A percentile compares a stretch with the other conserved stretches of the same genome.
Evolutionary conservation across 2,329 filamentous ascomycete species (phyloP).

Genomic region (Fusarium keratoplasticum): DNA sequence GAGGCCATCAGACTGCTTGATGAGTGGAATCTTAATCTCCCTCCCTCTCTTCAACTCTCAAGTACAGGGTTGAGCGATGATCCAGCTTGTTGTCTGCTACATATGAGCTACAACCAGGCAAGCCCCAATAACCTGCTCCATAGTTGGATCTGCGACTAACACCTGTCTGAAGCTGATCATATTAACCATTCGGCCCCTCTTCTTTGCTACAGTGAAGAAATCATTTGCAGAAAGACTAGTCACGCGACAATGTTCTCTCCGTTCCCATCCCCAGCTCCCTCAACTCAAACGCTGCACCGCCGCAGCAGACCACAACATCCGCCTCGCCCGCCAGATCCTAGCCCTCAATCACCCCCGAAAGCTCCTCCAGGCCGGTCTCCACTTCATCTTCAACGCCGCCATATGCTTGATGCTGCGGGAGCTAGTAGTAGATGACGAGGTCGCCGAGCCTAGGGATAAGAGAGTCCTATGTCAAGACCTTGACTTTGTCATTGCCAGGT

Average conservation of each 20-base stretch:
- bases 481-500: constrained; percentile 55
- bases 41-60: constrained; percentile 52
- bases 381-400: constrained; percentile 63
- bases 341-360: constrained; percentile 52
- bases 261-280: constrained; percentile 39
- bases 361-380: constrained; percentile 58
- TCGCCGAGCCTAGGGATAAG: constrained; percentile 42
- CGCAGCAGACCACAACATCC: constrained; percentile 60
- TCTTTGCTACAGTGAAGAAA: constrained; percentile 60
- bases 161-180: constrained; percentile 54
- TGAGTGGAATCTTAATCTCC: constrained; percentile 55
- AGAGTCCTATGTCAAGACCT: constrained; percentile 48
- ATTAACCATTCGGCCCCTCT: constrained; percentile 59
- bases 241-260: constrained; percentile 41
- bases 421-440: constrained; percentile 48
- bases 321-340: constrained; percentile 55
- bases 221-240: constrained; percentile 56
- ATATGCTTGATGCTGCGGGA: constrained; percentile 60
- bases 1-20: constrained; percentile 56
- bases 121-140: not conserved
- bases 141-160: not conserved
- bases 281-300: constrained; percentile 55
- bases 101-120: constrained; percentile 62
- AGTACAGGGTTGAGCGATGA: constrained; percentile 52
- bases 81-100: constrained; percentile 57